phyloP scores from a whole-genome alignment of 768 basidiomycete species.

The Amanita thiersii region DNA sequence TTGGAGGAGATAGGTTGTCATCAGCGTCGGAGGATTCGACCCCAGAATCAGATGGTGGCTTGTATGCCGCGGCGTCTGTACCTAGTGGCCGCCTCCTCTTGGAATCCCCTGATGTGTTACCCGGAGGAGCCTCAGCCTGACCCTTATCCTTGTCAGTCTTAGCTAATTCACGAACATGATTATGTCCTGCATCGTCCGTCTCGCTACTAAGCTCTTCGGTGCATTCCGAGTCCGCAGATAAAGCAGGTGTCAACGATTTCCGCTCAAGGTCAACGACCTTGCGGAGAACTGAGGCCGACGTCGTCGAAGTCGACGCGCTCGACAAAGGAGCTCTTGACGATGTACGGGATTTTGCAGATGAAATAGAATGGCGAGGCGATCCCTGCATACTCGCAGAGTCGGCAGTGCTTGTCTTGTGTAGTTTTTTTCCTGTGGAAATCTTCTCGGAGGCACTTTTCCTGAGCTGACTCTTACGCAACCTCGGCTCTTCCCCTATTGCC shows the following conservation, averaged over 20 bases:
- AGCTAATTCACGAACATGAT: too few species aligned
- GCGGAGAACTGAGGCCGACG: conserved; percentile 17
- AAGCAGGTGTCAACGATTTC: conserved; percentile 15
- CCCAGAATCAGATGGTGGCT: conserved; percentile 19
- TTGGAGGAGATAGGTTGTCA: conserved; percentile 14
- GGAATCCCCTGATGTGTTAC: conserved; percentile 11
- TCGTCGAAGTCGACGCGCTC: conserved; percentile 20
- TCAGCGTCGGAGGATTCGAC: conserved; percentile 20
- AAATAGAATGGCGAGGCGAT: conserved; percentile 19
- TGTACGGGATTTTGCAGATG: conserved; percentile 16
- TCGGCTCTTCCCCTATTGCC: conserved; percentile 32
- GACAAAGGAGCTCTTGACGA: conserved; percentile 20
- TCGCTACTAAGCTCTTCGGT: conserved; percentile 19
- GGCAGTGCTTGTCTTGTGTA: conserved; percentile 11
- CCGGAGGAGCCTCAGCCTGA: conserved; percentile 13
- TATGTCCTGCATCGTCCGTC: conserved; percentile 11
- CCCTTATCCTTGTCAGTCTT: too few species aligned
- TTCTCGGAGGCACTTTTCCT: conserved; percentile 15
- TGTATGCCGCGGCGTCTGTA: conserved; percentile 26
- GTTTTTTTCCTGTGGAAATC: conserved; percentile 11
- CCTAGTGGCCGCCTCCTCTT: conserved; percentile 22
- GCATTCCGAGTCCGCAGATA: conserved; percentile 21
- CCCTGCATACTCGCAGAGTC: conserved; percentile 11
- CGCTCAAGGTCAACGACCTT: conserved; percentile 13
- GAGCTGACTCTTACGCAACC: conserved; percentile 16